phyloP scores from a whole-genome alignment of 1,139 yeast genomes.

The Blastobotrys aristatus region DNA sequence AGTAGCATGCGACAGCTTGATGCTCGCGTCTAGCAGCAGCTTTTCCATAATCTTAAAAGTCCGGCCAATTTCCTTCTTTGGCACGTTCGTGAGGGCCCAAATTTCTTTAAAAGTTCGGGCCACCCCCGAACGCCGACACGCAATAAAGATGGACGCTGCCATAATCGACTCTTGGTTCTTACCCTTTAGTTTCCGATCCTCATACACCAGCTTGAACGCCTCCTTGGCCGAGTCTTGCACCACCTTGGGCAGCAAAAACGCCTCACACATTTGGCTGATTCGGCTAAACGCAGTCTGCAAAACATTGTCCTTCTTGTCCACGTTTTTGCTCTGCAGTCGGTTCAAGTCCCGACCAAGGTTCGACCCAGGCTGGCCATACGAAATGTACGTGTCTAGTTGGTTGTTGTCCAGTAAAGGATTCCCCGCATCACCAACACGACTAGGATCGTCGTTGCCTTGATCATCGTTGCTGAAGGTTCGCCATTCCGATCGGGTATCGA shows the following conservation, averaged over 20 bases:
- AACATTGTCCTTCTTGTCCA: slow-evolving; percentile 83
- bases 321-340: slow-evolving; percentile 72
- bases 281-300: slow-evolving; percentile 85
- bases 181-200: slow-evolving; percentile 81
- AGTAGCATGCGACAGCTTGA: slow-evolving; percentile 31
- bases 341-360: slow-evolving; percentile 80
- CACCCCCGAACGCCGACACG: slow-evolving; percentile 91
- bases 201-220: slow-evolving; percentile 87
- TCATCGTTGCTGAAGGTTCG: slow-evolving; percentile 94
- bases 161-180: slow-evolving; percentile 90
- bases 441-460: slow-evolving; percentile 96
- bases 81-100: slow-evolving; percentile 91
- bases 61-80: slow-evolving; percentile 84
- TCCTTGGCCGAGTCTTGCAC: slow-evolving; percentile 98
- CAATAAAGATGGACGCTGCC: slow-evolving; percentile 95
- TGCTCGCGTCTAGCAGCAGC: slow-evolving; percentile 43
- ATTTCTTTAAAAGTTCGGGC: slow-evolving; percentile 95
- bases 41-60: slow-evolving; percentile 72
- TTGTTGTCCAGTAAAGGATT: slow-evolving; percentile 89
- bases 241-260: slow-evolving; percentile 87
- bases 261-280: slow-evolving; percentile 95
- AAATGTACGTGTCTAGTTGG: slow-evolving; percentile 88
- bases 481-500: slow-evolving; percentile 97
- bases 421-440: slow-evolving; percentile 99
- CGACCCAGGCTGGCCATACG: slow-evolving; percentile 63